Evolutionary conservation across 2,329 filamentous ascomycete genomes (phyloP).

Genomic region (Cladorrhinum sp.): DNA sequence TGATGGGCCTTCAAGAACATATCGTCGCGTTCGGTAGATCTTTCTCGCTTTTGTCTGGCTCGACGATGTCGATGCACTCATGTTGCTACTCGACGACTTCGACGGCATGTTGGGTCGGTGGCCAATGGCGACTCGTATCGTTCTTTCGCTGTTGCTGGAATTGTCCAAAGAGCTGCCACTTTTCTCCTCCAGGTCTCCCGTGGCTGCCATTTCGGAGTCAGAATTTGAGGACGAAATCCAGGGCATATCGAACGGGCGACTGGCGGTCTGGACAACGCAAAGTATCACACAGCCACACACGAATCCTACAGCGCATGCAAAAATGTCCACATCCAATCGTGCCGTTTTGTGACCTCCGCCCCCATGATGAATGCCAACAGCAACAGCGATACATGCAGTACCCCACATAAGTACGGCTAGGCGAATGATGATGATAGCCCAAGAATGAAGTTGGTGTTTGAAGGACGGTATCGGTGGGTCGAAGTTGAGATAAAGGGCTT

Average conservation of each 20-base stretch:
- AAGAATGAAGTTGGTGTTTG: slow-evolving; percentile 33
- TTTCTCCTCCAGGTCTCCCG: not conserved
- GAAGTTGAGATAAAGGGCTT: slow-evolving; percentile 24
- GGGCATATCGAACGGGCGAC: slow-evolving; percentile 12
- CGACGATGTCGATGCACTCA: slow-evolving; percentile 5
- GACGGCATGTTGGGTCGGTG: slow-evolving; percentile 5
- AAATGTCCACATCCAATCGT: slow-evolving; percentile 28
- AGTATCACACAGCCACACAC: slow-evolving; percentile 6
- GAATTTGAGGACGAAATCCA: not conserved
- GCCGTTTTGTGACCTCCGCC: slow-evolving; percentile 10
- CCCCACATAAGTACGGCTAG: slow-evolving; percentile 31
- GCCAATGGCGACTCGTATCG: not conserved
- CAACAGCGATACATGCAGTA: slow-evolving; percentile 28
- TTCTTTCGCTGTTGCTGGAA: not conserved
- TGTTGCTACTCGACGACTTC: slow-evolving; percentile 3
- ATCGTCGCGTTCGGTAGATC: slow-evolving; percentile 6
- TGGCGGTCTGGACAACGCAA: not conserved
- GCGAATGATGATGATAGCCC: slow-evolving; percentile 30
- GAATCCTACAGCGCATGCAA: slow-evolving; percentile 25
- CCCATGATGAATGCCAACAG: slow-evolving; percentile 21
- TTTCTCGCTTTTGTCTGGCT: not conserved
- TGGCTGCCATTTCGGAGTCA: not conserved
- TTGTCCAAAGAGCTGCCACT: not conserved
- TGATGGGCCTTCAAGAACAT: slow-evolving; percentile 5
- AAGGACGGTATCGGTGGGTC: slow-evolving; percentile 23